Evolutionary conservation across 2,329 filamentous ascomycete genomes (phyloP), one percentile per base, ranked within the genome.

Genomic region (Trichoderma cornu-damae): DNA sequence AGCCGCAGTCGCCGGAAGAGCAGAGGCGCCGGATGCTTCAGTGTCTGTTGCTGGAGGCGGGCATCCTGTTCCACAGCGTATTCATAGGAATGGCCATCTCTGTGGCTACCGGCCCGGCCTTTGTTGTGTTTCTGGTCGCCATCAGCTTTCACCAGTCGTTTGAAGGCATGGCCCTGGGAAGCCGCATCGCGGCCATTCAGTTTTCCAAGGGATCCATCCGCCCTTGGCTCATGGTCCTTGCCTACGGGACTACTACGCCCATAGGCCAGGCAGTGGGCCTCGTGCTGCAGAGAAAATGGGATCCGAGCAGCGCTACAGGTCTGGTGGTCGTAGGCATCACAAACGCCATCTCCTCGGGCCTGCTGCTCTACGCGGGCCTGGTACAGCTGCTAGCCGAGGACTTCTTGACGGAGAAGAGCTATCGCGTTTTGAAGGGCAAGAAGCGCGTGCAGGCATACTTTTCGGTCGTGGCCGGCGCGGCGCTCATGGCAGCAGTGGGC

Each of bases 71-170:
- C 68, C 89, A 94, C 74, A 89, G 85, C 66, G 79, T 94, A 54
- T 94, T 94, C 67, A 93, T 94, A 64, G 89, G 89, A 61, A 92
- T 93, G 88, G 88, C 89, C 3, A 79, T 94, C 28, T 90, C 87
- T 1, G 89, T 94, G 1, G 86, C 89, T 0, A 90, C 88, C 0
- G 89, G 89, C 0, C 86, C 88, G 0, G 84, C 87, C 1, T 94
- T 94, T 67, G 77, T 90, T 40, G 87, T 93, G 11, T 88, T 94
- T 61, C 77, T 94, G 0, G 78, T 92, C 28, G 89, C 89, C 49
- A 91, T 94, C 61, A 84, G 83, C 62, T 92, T 93, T 71, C 89
- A 94, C 67, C 88, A 96, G 73, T 90, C 88, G 1, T 96, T 96
- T 62, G 90, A 96, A 73, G 90, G 90, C 2, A 84, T 96, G 12